phyloP scores from a whole-genome alignment of 805 yeast species.

The Lipomyces japonicus region DNA sequence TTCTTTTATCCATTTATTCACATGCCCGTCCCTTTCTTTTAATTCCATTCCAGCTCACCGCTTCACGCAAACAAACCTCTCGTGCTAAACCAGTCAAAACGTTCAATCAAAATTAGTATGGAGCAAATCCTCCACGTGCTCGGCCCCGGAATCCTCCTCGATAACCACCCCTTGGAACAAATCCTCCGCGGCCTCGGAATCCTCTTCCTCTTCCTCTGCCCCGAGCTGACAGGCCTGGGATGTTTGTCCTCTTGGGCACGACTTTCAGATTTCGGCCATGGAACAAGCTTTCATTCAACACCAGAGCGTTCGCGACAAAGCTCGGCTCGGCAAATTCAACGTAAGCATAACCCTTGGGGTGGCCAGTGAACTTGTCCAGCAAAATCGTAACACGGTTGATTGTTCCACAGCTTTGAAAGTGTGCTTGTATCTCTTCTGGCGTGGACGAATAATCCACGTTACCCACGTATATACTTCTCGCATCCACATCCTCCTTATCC shows the following conservation, averaged over 20 bases:
- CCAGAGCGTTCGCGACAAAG: constrained; percentile 62
- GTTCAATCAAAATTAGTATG: constrained; percentile 38
- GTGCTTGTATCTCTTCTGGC: constrained; percentile 74
- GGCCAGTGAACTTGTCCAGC: constrained; percentile 69
- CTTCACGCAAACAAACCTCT: background rate
- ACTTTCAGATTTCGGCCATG: constrained; percentile 72
- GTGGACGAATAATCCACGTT: constrained; percentile 77
- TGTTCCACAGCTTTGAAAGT: constrained; percentile 64
- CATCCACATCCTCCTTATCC: constrained; percentile 64
- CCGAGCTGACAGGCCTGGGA: constrained; percentile 61
- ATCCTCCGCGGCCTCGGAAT: constrained; percentile 38
- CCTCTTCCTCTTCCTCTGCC: constrained; percentile 54
- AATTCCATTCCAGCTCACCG: background rate
- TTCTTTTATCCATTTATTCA: background rate
- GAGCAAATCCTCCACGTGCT: constrained; percentile 46
- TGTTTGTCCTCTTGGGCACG: constrained; percentile 70
- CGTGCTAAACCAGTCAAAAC: background rate
- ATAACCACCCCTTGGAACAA: constrained; percentile 31
- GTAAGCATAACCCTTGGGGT: constrained; percentile 79
- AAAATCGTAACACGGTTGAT: constrained; percentile 77
- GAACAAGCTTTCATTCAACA: constrained; percentile 60
- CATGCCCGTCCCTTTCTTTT: background rate
- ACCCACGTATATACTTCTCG: constrained; percentile 75
- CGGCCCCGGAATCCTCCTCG: constrained; percentile 43
- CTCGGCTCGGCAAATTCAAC: constrained; percentile 71